Evolutionary conservation across 2,329 filamentous ascomycete species (phyloP), one percentile per base, ranked within the genome.

Genomic region (Apiospora rasikravindrae): DNA sequence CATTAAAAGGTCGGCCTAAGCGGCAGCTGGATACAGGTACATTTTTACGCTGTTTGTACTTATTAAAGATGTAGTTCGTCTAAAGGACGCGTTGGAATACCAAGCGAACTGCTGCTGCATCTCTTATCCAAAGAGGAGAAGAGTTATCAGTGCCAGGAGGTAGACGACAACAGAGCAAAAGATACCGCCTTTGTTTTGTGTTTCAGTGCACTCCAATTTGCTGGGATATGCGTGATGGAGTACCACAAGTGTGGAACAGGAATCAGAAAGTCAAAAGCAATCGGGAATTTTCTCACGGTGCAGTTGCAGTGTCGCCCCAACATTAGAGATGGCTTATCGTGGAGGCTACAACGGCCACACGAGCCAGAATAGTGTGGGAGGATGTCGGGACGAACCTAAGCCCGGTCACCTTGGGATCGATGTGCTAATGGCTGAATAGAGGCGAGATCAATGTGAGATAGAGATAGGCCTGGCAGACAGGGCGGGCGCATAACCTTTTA

Each of bases 231-330:
- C 57, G 40, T 40, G 53, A 33, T 24, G 29, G 57, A n/a, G 33
- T 29, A 40, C 16, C 19, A n/a, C 53, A 33, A 14, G 26, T 2
- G 53, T 29, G 53, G 53, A 7, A 40, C 57, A 64, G 33, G 57
- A 40, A 64, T 33, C n/a, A 40, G 57, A 64, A 64, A 64, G 57
- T 64, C 57, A 40, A 40, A 40, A 24, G 57, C 57, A 19, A 40
- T 64, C 57, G 53, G 53, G 26, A 19, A 37, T 22, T 61, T 61
- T 61, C 33, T 64, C 22, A 40, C n/a, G 24, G 22, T 33, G 33
- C 40, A 42, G 40, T 14, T 14, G 40, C 40, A 42, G 33, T 37
- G 33, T 10, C 40, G 40, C 40, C 8, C 57, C 29, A 40, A 37
- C 29, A 37, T 3, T 22, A 1, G 16, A 45, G 44, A 45, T 45